A percentile compares a stretch with the other conserved stretches of the same genome.
Conservation (phyloP, 2,329 filamentous ascomycete genomes). For the Alternaria dauci region DNA sequence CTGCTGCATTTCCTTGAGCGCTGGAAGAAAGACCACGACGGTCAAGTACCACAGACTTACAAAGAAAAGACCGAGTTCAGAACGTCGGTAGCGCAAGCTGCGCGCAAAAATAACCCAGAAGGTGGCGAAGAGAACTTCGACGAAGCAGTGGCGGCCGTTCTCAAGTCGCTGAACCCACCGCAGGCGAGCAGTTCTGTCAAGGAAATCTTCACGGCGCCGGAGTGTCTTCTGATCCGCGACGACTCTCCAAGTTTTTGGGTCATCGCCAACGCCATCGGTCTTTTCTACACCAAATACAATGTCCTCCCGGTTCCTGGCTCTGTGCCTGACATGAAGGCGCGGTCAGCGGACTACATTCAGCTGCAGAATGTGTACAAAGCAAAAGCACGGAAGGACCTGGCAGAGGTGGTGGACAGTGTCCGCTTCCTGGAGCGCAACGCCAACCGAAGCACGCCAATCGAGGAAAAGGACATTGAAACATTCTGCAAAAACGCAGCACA, state of each 20-base stretch:
- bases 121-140: conserved; percentile 97
- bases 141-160: conserved; percentile 84
- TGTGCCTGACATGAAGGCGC: conserved; percentile 96
- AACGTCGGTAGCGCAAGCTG: conserved; percentile 70
- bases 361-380: conserved; percentile 92
- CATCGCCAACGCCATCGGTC: conserved; percentile 79
- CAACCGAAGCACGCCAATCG: conserved; percentile 61
- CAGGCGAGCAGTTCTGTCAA: conserved; percentile 73
- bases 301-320: conserved; percentile 84
- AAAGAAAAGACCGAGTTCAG: conserved; percentile 88
- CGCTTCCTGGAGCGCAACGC: conserved; percentile 63
- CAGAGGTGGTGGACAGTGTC: conserved; percentile 74
- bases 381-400: conserved; percentile 80
- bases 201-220: conserved; percentile 79
- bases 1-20: conserved; percentile 81
- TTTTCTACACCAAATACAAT: conserved; percentile 77
- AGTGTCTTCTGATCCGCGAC: conserved; percentile 58
- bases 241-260: conserved; percentile 81
- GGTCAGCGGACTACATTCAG: conserved; percentile 86
- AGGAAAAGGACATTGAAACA: conserved; percentile 79
- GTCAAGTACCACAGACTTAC: conserved; percentile 74
- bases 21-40: conserved; percentile 78
- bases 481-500: conserved; percentile 97
- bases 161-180: conserved; percentile 81
- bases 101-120: conserved; percentile 77